These are phyloP conservation scores for Lachnellula arida DNA, from an alignment of 2,329 filamentous ascomycete species.

Conservation along the genomic window DNA sequence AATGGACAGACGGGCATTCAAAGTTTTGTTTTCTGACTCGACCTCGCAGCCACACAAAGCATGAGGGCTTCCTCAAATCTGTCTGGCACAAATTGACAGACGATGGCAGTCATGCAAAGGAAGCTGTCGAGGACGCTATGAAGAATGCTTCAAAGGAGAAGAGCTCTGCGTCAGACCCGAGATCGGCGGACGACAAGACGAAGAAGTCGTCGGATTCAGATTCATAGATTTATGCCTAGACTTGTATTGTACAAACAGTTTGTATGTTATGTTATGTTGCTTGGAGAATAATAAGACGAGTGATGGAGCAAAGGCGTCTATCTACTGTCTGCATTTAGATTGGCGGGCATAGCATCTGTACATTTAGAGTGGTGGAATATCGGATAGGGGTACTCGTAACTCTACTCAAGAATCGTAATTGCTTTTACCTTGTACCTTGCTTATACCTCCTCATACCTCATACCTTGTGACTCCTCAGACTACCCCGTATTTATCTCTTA, in stretches of 20 bases:
- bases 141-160: neutral
- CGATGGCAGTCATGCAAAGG: conserved; percentile 37
- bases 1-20: neutral
- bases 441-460: neutral
- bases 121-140: conserved; percentile 9
- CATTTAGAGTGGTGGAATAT: neutral
- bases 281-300: conserved; percentile 3
- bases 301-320: conserved; percentile 19
- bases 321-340: too few species aligned
- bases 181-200: conserved; percentile 16
- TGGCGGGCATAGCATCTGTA: too few species aligned
- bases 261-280: conserved; percentile 10
- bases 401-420: neutral
- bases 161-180: neutral
- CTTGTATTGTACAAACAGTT: conserved; percentile 12
- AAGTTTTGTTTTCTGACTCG: conserved; percentile 6
- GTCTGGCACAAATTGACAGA: conserved; percentile 93
- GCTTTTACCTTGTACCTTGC: neutral
- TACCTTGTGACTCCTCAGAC: neutral
- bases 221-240: conserved; percentile 1
- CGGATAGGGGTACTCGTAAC: neutral
- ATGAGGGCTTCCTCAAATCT: conserved; percentile 87
- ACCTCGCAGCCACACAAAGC: conserved; percentile 51
- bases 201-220: conserved; percentile 16
- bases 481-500: neutral